phyloP scores from a whole-genome alignment of 768 basidiomycete species.

The Hysterangium stoloniferum region DNA sequence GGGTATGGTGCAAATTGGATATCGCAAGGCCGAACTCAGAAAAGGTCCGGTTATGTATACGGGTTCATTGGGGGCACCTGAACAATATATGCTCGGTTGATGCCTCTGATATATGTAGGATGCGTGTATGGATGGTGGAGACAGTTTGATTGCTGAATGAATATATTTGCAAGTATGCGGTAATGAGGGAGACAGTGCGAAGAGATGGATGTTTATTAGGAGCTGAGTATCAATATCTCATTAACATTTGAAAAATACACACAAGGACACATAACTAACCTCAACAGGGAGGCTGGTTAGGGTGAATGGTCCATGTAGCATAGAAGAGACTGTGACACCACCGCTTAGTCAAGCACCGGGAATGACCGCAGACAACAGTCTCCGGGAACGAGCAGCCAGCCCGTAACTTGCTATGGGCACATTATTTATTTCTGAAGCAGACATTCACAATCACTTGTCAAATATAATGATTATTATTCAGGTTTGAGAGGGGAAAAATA shows the following conservation, averaged over 20 bases:
- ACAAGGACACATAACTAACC: constrained; percentile 20
- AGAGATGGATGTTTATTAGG: constrained; percentile 68
- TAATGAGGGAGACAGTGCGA: constrained; percentile 54
- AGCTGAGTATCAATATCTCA: constrained; percentile 40
- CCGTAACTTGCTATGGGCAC: no score
- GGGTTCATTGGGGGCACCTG: background rate
- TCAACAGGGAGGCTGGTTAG: constrained; percentile 31
- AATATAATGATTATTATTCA: no score
- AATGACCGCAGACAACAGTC: no score
- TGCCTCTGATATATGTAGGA: constrained; percentile 49
- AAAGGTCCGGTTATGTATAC: constrained; percentile 13
- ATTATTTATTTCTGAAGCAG: no score
- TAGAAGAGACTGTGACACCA: no score
- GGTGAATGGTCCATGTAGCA: background rate
- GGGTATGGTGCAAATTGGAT: constrained; percentile 29
- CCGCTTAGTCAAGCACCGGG: no score
- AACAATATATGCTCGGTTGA: background rate
- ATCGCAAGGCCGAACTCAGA: constrained; percentile 20
- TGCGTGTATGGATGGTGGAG: constrained; percentile 54
- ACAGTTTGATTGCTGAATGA: constrained; percentile 42
- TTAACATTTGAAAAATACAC: background rate
- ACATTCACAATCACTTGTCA: no score
- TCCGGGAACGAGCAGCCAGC: no score
- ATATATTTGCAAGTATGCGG: constrained; percentile 52
- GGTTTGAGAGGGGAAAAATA: no score